Base-by-base conservation (phyloP, 768 basidiomycete genomes). In the Infundibulicybe gibba region DNA sequence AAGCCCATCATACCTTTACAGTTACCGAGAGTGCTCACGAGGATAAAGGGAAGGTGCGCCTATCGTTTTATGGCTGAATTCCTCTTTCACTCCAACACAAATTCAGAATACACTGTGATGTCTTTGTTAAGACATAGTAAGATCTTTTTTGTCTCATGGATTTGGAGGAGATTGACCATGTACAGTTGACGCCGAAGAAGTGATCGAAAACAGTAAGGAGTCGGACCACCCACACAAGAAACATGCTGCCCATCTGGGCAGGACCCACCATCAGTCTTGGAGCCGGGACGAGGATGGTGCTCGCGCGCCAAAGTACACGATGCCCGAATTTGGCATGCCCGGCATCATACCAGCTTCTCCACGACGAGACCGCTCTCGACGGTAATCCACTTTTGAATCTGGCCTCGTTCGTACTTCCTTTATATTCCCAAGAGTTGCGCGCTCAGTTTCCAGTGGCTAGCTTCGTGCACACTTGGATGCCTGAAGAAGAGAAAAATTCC, bases 401-500 rank as follows among this genome's bases (percentile, higher is more conserved):
- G n/a, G 81, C 81, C 3, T 80, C 79, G 69, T 83, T 67, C 61
- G 81, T 79, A 1, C 58, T 41, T n/a, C 20, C 13, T 12, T 21
- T 8, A 19, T 38, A 3, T 3, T 38, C n/a, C 14, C 10, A 17
- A 17, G 10, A 19, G 40, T 17, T 12, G 19, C 1, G 35, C 0
- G 17, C 20, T 13, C 10, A 20, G 14, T 9, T 17, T 19, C 6
- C 43, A 3, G 43, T n/a, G n/a, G n/a, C 2, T 39, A 74, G 72
- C 14, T 75, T 75, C 45, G 73, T 74, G 6, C 74, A 74, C 55
- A 86, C 83, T 2, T 80, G 76, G 75, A 80, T 80, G 77, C 73
- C 76, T 11, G 70, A 72, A 31, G 69, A 76, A 31, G 78, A 53
- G 56, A 67, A 45, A 63, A 78, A 45, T 71, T 58, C 80, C 80